Conservation (phyloP, 345 rosid species). For the Syzygium oleosum region DNA sequence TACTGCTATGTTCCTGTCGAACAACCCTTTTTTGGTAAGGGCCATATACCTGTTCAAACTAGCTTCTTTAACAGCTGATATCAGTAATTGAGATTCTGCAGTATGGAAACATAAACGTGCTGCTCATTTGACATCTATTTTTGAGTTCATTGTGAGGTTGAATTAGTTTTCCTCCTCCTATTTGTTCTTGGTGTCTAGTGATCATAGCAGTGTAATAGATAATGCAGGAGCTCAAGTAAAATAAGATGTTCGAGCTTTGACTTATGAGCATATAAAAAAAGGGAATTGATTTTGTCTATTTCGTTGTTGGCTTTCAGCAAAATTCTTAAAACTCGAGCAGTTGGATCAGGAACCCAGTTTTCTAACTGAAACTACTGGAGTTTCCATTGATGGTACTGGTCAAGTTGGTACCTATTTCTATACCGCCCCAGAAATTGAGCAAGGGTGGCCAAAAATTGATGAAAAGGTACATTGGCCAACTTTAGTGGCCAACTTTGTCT, state of each 20-base stretch:
- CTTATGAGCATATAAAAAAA: not conserved
- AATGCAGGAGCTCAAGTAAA: not conserved
- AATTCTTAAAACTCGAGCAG: constrained; percentile 91
- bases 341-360: constrained; percentile 69
- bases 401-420: constrained; percentile 94
- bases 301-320: constrained; percentile 45
- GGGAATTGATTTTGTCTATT: not conserved
- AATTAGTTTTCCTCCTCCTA: not conserved
- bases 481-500: not conserved
- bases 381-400: constrained; percentile 82
- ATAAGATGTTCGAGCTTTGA: not conserved
- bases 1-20: not conserved
- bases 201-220: not conserved
- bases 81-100: not conserved
- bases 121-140: not conserved
- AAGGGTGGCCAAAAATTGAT: constrained; percentile 96
- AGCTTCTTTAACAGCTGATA: not conserved
- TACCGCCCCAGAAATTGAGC: constrained; percentile 99
- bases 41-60: not conserved
- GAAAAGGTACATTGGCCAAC: constrained; percentile 56
- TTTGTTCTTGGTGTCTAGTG: not conserved
- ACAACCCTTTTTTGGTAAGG: not conserved
- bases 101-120: not conserved
- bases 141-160: not conserved
- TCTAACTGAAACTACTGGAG: constrained; percentile 54